Evolutionary conservation across 2,329 filamentous ascomycete genomes (phyloP), one percentile per base, ranked within the genome.

Genomic region (Macroventuria anomochaeta): DNA sequence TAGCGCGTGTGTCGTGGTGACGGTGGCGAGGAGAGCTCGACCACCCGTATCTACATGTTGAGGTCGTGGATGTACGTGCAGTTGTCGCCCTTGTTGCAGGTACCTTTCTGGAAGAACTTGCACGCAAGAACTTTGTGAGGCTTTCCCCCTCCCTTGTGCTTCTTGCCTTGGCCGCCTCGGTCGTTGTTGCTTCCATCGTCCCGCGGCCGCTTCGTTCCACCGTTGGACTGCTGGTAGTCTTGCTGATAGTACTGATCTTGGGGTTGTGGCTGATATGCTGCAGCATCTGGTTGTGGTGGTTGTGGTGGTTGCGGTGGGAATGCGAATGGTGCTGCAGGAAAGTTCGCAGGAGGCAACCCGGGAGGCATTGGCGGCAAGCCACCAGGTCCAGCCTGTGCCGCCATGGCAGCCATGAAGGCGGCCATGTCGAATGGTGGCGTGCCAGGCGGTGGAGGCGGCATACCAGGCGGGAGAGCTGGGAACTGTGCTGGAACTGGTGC

Each of bases 11-110:
- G 17, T 28, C 11, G 5, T 38, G 29, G 18, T 50, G n/a, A n/a
- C n/a, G n/a, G n/a, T n/a, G n/a, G n/a, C n/a, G n/a, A n/a, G n/a
- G n/a, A n/a, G n/a, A 18, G 4, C 36, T 38, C 25, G 10, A 25
- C 17, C 2, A 4, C 15, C 23, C 12, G 15, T 11, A 34, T 28
- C 33, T 49, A 64, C 38, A 57, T 53, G 55, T 64, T 63, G 11
- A 58, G 25, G 44, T 89, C 86, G 67, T 91, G 88, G 50, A 88
- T 81, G 72, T 88, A 91, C 2, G 88, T 90, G 76, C 88, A 91
- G 65, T 86, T 85, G 29, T 88, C 86, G 18, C 88, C 88, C 69
- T 90, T 87, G 6, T 84, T 85, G 74, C 88, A 91, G 68, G 86
- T 87, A 12, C 88, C 88, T 68, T 88, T 84, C 53, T 84, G 81